Evolutionary conservation across 345 rosid genomes (phyloP).

Genomic region (Streptanthus diversifolius): DNA sequence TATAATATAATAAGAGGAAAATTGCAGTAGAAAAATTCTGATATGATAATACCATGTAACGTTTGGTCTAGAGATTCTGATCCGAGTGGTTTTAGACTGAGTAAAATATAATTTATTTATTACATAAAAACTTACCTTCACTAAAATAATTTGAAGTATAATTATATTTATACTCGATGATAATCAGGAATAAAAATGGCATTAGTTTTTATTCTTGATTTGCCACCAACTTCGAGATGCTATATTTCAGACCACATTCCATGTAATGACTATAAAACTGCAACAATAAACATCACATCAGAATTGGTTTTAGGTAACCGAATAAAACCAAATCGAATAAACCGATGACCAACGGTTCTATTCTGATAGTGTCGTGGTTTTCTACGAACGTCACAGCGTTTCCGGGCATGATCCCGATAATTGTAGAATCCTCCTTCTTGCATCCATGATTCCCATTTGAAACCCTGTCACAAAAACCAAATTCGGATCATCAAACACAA

Average conservation of each 20-base stretch:
- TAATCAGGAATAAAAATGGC: too few relatives aligned
- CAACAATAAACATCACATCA: background rate
- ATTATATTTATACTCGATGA: too few relatives aligned
- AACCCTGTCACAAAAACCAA: constrained; percentile 43
- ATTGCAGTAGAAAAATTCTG: too few relatives aligned
- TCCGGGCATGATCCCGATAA: constrained; percentile 54
- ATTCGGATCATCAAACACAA: background rate
- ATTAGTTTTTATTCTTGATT: constrained; percentile 43
- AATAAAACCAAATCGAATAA: background rate
- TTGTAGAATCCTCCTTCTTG: constrained; percentile 82
- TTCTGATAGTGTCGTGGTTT: constrained; percentile 77
- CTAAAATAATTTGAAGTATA: background rate
- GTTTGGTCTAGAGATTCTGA: too few relatives aligned
- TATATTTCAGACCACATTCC: constrained; percentile 60
- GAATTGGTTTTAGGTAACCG: background rate
- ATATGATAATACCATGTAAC: too few relatives aligned
- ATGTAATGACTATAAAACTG: constrained; percentile 86
- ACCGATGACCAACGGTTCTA: background rate
- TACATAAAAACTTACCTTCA: too few relatives aligned
- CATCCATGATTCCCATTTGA: constrained; percentile 83
- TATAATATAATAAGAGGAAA: too few relatives aligned
- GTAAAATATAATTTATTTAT: too few relatives aligned
- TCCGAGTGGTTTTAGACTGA: too few relatives aligned
- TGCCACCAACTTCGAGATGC: constrained; percentile 43
- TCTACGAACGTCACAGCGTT: constrained; percentile 80